These are phyloP conservation scores for Acacia melanoxylon DNA, from an alignment of 306 rosid species.

Conservation along the genomic window DNA sequence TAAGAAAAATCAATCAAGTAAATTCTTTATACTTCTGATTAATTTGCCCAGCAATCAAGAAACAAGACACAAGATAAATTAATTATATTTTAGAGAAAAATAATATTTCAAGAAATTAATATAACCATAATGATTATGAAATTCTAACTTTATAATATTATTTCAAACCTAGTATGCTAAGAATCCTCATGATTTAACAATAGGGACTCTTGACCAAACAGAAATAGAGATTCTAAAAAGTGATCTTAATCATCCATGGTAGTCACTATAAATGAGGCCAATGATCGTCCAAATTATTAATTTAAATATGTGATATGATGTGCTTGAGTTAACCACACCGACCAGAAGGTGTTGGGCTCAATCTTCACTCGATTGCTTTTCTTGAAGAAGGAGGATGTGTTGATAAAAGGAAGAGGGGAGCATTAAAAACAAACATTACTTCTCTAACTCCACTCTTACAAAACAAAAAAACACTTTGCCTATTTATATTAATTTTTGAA, in stretches of 20 bases:
- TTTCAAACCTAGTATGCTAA: slow-evolving; percentile 2
- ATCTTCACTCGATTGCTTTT: neutral
- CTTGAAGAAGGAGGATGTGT: neutral
- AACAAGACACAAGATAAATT: slow-evolving; percentile 10
- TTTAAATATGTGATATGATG: neutral
- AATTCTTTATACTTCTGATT: slow-evolving; percentile 16
- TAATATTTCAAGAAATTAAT: neutral
- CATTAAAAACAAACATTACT: neutral
- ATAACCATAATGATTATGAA: neutral
- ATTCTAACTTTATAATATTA: neutral
- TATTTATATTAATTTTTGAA: too few relatives aligned
- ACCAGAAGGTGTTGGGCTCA: neutral
- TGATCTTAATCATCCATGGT: neutral
- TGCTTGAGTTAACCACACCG: slow-evolving; percentile 4
- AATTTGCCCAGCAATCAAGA: slow-evolving; percentile 19
- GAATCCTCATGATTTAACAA: slow-evolving; percentile 7
- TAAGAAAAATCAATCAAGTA: neutral
- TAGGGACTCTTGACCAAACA: neutral
- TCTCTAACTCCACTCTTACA: neutral
- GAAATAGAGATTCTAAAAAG: neutral
- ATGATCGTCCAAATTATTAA: neutral
- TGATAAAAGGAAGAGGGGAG: neutral
- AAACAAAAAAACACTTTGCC: neutral
- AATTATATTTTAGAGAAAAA: neutral
- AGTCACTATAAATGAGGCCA: neutral